phyloP scores from a whole-genome alignment of 176 grass and related monocot genomes.

The Carex parvula region DNA sequence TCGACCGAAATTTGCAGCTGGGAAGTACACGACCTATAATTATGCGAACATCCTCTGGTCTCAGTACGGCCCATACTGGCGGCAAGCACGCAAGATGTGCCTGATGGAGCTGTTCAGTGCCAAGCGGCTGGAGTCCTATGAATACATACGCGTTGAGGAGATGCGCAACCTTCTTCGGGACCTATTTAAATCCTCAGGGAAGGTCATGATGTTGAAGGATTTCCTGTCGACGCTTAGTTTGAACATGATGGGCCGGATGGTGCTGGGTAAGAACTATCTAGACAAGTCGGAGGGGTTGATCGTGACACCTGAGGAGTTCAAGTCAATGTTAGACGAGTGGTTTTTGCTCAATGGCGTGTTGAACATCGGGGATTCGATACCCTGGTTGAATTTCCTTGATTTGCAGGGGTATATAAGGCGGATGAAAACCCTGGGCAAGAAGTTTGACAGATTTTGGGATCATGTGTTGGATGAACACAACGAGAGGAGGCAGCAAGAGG shows the following conservation, averaged over 20 bases:
- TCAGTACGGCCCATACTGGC: constrained; percentile 71
- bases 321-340: constrained; percentile 78
- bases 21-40: constrained; percentile 74
- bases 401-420: constrained; percentile 76
- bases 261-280: constrained; percentile 82
- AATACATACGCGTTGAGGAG: constrained; percentile 66
- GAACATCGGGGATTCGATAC: constrained; percentile 92
- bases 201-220: constrained; percentile 65
- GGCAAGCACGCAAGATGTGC: constrained; percentile 74
- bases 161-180: constrained; percentile 41
- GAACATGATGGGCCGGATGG: constrained; percentile 83
- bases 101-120: constrained; percentile 81
- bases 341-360: constrained; percentile 90
- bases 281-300: constrained; percentile 24
- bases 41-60: constrained; percentile 75
- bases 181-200: constrained; percentile 33
- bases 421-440: constrained; percentile 80
- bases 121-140: constrained; percentile 62
- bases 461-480: constrained; percentile 77
- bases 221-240: constrained; percentile 60
- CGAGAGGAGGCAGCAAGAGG: constrained; percentile 35
- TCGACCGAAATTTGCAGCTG: constrained; percentile 56
- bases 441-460: constrained; percentile 76
- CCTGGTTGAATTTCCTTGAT: constrained; percentile 71
- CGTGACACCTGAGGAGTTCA: constrained; percentile 79